phyloP scores from a whole-genome alignment of 768 basidiomycete species.

The Hericium coralloides region DNA sequence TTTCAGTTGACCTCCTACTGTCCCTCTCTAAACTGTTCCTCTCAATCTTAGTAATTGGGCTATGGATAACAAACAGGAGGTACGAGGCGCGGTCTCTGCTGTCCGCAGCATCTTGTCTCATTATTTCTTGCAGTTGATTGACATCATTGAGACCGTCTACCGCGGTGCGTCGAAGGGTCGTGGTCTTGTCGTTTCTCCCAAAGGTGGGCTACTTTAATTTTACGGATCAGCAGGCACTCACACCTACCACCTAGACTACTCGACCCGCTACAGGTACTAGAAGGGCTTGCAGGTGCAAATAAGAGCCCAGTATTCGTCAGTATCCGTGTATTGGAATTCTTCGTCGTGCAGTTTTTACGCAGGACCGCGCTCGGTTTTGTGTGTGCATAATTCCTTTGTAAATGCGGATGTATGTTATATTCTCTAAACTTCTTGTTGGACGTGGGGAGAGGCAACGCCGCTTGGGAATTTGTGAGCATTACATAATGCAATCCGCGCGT shows the following conservation, averaged over 20 bases:
- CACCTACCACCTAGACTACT: conserved; percentile 48
- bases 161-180: conserved; percentile 96
- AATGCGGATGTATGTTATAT: no score
- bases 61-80: conserved; percentile 98
- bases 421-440: no score
- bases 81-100: conserved; percentile 23
- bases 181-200: conserved; percentile 94
- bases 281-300: no score
- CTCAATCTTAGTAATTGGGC: conserved; percentile 78
- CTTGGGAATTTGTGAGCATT: no score
- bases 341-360: no score
- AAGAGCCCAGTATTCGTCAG: no score
- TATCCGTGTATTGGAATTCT: no score
- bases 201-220: conserved; percentile 44
- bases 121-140: conserved; percentile 60
- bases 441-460: no score
- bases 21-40: not conserved
- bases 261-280: conserved; percentile 73
- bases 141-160: conserved; percentile 97
- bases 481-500: no score
- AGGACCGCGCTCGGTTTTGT: no score
- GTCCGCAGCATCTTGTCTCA: not conserved
- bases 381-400: no score
- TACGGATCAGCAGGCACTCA: conserved; percentile 1
- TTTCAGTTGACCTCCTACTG: conserved; percentile 6